Evolutionary conservation across 306 rosid genomes (phyloP), one percentile per base, ranked within the genome.

Genomic region (Trifolium pratense): DNA sequence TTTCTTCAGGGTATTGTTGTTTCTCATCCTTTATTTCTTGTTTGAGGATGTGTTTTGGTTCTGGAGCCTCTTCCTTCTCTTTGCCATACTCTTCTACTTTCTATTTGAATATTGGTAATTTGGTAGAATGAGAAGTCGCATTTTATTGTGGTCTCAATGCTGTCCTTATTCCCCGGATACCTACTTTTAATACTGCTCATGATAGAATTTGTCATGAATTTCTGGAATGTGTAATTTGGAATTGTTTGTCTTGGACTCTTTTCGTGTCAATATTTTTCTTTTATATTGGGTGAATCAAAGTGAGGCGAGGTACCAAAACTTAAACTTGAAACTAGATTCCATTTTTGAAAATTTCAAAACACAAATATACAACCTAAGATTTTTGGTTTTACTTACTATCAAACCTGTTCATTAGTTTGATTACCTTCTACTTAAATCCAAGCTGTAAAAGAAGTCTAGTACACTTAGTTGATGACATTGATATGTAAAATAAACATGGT

Each of bases 1-100:
- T 75, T 65, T 49, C 18, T 71, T 36, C 52, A 4, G 74, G 66
- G 63, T 26, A 65, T 81, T 71, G 58, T 63, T 55, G 32, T 49
- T 79, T 65, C 15, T 58, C n/a, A 16, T 23, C 36, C 45, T 56
- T 16, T 18, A 43, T 78, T 78, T 63, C 63, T 79, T 36, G 18
- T 45, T 48, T 58, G 56, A 36, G 66, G 45, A 57, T 37, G 55
- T 48, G 64, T 66, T 73, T 79, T 56, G 59, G 53, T 63, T 55
- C 32, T 23, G 65, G 46, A 36, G 43, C 14, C 16, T 61, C 55
- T 68, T 68, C 15, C 53, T 61, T 51, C 66, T 12, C 56, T 51
- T 48, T 40, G 9, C 29, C 72, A 55, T 52, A 26, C 17, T 51
- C 11, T 61, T 71, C 59, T 64, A 55, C 43, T 63, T 60, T 37